These are phyloP conservation scores for Pseudocercospora macadamiae DNA, from an alignment of 2,329 filamentous ascomycete species.

Conservation along the genomic window DNA sequence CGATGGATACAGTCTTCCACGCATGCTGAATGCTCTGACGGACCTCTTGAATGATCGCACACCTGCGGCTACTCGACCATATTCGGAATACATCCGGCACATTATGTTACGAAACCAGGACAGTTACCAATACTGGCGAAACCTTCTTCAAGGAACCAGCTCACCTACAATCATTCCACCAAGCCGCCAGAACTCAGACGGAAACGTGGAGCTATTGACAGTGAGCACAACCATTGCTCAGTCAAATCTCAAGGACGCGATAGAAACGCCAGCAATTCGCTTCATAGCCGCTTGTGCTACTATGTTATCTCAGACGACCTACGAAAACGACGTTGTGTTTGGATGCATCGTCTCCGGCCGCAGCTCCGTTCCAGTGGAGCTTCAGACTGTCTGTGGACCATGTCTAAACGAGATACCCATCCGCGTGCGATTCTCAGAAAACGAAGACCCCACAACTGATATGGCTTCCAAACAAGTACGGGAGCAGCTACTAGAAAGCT, in stretches of 20 bases:
- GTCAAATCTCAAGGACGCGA: constrained; percentile 51
- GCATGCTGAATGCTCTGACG: constrained; percentile 59
- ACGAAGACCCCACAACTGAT: constrained; percentile 40
- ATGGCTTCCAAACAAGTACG: constrained; percentile 39
- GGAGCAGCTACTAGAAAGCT: constrained; percentile 38
- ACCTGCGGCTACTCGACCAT: not conserved
- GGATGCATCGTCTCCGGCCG: constrained; percentile 68
- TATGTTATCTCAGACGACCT: constrained; percentile 51
- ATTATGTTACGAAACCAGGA: not conserved
- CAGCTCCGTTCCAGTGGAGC: constrained; percentile 59
- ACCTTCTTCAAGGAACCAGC: constrained; percentile 8
- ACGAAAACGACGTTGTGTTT: constrained; percentile 54
- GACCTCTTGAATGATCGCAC: not conserved
- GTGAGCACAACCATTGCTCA: constrained; percentile 59
- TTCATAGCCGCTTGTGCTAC: constrained; percentile 58
- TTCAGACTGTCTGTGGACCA: constrained; percentile 64
- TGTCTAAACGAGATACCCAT: constrained; percentile 70
- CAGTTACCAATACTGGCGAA: constrained; percentile 34
- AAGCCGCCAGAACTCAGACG: constrained; percentile 25
- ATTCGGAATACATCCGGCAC: constrained; percentile 3
- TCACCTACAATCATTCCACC: constrained; percentile 4
- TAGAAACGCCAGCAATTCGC: constrained; percentile 39
- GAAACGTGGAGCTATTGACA: constrained; percentile 52
- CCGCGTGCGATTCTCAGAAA: constrained; percentile 58
- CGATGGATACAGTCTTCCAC: constrained; percentile 52